Evolutionary conservation across 306 rosid genomes (phyloP).

Genomic region (Geum urbanum): DNA sequence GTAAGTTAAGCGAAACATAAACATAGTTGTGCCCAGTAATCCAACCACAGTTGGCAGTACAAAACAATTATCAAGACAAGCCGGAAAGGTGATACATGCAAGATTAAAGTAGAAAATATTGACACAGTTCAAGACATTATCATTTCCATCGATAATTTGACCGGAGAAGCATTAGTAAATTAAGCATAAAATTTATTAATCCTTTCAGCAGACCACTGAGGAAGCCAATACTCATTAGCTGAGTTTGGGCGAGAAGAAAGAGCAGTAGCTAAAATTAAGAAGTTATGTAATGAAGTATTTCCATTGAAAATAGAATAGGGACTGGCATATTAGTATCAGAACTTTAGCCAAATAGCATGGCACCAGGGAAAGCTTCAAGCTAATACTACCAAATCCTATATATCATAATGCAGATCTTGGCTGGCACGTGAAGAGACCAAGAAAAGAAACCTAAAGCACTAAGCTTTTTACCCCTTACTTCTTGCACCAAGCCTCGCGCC

Average conservation of each 20-base stretch:
- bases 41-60: no score
- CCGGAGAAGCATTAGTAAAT: slow-evolving; percentile 47
- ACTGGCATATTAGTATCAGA: slow-evolving; percentile 15
- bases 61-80: no score
- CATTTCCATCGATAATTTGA: slow-evolving; percentile 64
- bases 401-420: slow-evolving; percentile 6
- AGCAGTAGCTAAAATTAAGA: slow-evolving; percentile 14
- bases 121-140: no score
- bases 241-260: slow-evolving; percentile 27
- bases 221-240: slow-evolving; percentile 4
- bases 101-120: no score
- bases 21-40: no score
- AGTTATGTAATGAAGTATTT: slow-evolving; percentile 15
- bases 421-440: neutral
- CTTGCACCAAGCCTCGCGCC: slow-evolving; percentile 72
- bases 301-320: slow-evolving; percentile 21
- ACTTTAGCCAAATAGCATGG: slow-evolving; percentile 15
- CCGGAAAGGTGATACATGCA: no score
- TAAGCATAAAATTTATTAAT: slow-evolving; percentile 45
- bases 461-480: slow-evolving; percentile 48
- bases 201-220: slow-evolving; percentile 33
- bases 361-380: slow-evolving; percentile 12
- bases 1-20: no score
- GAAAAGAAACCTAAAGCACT: slow-evolving; percentile 2
- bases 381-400: neutral